These are phyloP conservation scores for Amoebophrya sp. DNA, from an alignment of 169 alveolate species.

Conservation along the genomic window DNA sequence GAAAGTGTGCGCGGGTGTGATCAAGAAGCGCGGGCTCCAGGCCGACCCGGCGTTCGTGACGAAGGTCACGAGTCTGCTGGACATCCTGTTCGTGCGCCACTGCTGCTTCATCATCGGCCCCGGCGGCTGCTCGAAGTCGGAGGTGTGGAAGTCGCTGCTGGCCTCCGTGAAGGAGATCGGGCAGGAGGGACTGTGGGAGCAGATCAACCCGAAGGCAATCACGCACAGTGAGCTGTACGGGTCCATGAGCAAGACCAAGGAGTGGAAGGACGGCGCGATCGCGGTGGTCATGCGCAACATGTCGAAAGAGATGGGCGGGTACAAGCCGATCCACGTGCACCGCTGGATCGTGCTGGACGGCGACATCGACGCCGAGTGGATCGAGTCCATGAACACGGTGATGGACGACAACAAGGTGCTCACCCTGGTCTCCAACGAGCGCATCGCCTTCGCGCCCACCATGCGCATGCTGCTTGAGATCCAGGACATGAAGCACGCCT, in stretches of 20 bases:
- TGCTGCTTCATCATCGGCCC: slow-evolving; percentile 88
- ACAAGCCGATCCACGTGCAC: slow-evolving; percentile 56
- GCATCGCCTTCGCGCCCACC: slow-evolving; percentile 77
- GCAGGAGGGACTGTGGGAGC: slow-evolving; percentile 73
- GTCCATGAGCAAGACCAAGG: slow-evolving; percentile 78
- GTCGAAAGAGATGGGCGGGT: slow-evolving; percentile 56
- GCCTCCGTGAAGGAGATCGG: slow-evolving; percentile 55
- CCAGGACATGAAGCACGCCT: slow-evolving; percentile 76
- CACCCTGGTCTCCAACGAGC: slow-evolving; percentile 78
- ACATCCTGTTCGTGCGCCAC: slow-evolving; percentile 84
- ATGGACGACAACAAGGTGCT: slow-evolving; percentile 90
- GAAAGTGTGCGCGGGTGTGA: slow-evolving; percentile 50
- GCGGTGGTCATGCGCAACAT: slow-evolving; percentile 79
- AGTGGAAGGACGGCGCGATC: slow-evolving; percentile 88
- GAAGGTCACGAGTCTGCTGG: slow-evolving; percentile 66
- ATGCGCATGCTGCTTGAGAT: slow-evolving; percentile 84
- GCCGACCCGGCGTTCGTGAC: slow-evolving; percentile 63
- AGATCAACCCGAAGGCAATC: slow-evolving; percentile 86
- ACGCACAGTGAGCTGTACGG: slow-evolving; percentile 90
- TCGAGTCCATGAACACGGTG: slow-evolving; percentile 84
- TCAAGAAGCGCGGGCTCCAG: slow-evolving; percentile 54
- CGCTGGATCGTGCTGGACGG: slow-evolving; percentile 87
- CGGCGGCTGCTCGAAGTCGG: slow-evolving; percentile 87
- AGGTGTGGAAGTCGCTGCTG: slow-evolving; percentile 80
- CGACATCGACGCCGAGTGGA: slow-evolving; percentile 90